phyloP scores from a whole-genome alignment of 768 basidiomycete genomes.

The Leucosporidium creatinivorum region DNA sequence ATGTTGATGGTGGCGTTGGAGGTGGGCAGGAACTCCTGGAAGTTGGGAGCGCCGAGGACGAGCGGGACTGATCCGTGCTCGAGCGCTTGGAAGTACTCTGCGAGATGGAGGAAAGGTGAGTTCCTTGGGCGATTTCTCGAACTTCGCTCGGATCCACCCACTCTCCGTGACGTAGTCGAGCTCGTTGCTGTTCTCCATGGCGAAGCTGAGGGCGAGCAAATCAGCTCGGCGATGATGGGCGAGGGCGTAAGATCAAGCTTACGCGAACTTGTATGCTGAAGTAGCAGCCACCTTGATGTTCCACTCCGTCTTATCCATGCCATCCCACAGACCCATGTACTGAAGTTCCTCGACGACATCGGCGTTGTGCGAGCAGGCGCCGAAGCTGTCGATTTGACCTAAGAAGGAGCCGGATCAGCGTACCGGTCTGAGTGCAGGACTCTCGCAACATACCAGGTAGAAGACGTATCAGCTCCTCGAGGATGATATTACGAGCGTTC shows the following conservation, averaged over 20 bases:
- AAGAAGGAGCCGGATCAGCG: too few species aligned
- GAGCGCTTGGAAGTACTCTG: constrained; percentile 24
- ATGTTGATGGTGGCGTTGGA: constrained; percentile 22
- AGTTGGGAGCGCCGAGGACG: background rate
- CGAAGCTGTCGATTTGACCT: constrained; percentile 23
- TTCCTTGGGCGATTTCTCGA: too few species aligned
- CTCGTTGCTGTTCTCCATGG: constrained; percentile 25
- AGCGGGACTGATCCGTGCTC: constrained; percentile 11
- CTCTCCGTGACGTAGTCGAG: constrained; percentile 29
- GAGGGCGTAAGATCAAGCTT: background rate
- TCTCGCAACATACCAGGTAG: background rate
- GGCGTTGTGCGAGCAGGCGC: constrained; percentile 16
- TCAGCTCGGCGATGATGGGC: background rate
- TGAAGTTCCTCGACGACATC: background rate
- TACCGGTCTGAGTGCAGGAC: too few species aligned
- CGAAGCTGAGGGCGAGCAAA: background rate
- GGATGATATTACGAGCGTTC: constrained; percentile 18
- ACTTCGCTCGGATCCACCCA: background rate
- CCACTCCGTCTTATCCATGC: constrained; percentile 11
- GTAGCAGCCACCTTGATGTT: constrained; percentile 21
- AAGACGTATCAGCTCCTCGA: constrained; percentile 17
- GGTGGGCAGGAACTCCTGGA: constrained; percentile 6
- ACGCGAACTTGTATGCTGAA: background rate
- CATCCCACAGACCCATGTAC: constrained; percentile 14
- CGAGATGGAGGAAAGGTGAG: background rate